A percentile compares a stretch with the other conserved stretches of the same genome.
phyloP scores from a whole-genome alignment of 495 filamentous ascomycete genomes.

The Podospora anserina region DNA sequence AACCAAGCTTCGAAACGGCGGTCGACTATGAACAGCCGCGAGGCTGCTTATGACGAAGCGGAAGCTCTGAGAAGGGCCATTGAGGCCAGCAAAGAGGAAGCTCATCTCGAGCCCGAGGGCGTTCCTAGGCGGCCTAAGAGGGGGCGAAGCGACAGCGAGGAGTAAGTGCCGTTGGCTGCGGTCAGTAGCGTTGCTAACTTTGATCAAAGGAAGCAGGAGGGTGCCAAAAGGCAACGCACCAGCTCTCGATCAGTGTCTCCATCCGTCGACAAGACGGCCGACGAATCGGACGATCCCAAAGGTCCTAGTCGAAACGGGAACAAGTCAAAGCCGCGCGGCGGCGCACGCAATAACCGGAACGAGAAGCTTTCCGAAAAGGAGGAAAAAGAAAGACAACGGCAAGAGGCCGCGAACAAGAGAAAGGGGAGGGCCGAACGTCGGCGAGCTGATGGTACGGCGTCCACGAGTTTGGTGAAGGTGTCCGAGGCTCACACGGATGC shows the following conservation, averaged over 20 bases:
- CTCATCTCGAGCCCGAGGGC: conserved; percentile 44
- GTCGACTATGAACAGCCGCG: conserved; percentile 96
- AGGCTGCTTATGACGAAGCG: conserved; percentile 93
- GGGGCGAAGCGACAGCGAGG: conserved; percentile 86
- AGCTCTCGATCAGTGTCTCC: conserved; percentile 67
- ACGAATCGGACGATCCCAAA: conserved; percentile 70
- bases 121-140: conserved; percentile 67
- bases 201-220: conserved; percentile 45
- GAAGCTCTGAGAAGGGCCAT: conserved; percentile 85
- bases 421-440: conserved; percentile 72
- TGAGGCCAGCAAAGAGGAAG: conserved; percentile 88
- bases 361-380: conserved; percentile 64
- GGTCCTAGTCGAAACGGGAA: conserved; percentile 46
- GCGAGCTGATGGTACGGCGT: conserved; percentile 67
- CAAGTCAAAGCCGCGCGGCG: conserved; percentile 20
- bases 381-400: conserved; percentile 63
- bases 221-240: conserved; percentile 67
- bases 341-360: conserved; percentile 62
- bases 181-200: conserved; percentile 15
- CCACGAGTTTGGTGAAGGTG: conserved; percentile 22
- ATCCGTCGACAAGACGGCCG: conserved; percentile 39
- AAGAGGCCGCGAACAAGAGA: conserved; percentile 68
- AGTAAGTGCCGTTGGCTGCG: conserved; percentile 54
- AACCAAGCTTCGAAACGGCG: conserved; percentile 69
- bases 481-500: conserved; percentile 33